Evolutionary conservation across 75 land plant genomes (phyloP), one percentile per base, ranked within the genome.

Genomic region (Cupressus sempervirens): DNA sequence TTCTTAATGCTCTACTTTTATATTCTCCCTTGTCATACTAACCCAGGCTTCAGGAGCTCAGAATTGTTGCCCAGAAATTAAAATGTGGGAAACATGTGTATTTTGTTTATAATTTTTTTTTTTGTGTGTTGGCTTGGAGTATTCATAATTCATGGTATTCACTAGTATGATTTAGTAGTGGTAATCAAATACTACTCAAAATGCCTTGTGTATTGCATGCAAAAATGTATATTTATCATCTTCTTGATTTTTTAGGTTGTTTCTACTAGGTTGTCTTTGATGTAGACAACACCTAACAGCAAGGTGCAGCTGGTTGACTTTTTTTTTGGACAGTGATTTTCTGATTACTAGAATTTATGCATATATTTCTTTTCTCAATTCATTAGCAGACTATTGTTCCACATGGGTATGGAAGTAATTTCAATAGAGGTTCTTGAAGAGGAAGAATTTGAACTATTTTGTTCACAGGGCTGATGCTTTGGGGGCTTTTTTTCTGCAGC

Each of bases 401-500:
- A 20, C 41, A 4, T 77, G 62, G 18, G 41, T 77, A 77, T 77
- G 48, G 7, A 8, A 18, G 8, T 79, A n/a, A 48, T 45, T 36
- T 7, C 45, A 40, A 79, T 48, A 79, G 4, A 11, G 46, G n/a
- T 79, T 29, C 74, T 30, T 32, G 35, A 32, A 72, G 26, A 11
- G n/a, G 12, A 43, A 23, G 11, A 45, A 43, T 45, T 79, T 3
- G 13, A 43, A 11, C 4, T 45, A 45, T 45, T 79, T 36, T 79
- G 40, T 43, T 40, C 45, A 26, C 50, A 23, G 32, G 41, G 50
- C 81, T 79, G 46, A 79, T 79, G 12, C 29, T 79, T 45, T 43
- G 7, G 32, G 32, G 81, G 1, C 29, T 81, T 81, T 32, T 81
- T 48, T 68, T 87, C 23, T 94, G 91, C 91, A 97, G 99, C 83